Base-by-base conservation (phyloP, 2,329 filamentous ascomycete species). In the Ploettnerulaceae sp. region DNA sequence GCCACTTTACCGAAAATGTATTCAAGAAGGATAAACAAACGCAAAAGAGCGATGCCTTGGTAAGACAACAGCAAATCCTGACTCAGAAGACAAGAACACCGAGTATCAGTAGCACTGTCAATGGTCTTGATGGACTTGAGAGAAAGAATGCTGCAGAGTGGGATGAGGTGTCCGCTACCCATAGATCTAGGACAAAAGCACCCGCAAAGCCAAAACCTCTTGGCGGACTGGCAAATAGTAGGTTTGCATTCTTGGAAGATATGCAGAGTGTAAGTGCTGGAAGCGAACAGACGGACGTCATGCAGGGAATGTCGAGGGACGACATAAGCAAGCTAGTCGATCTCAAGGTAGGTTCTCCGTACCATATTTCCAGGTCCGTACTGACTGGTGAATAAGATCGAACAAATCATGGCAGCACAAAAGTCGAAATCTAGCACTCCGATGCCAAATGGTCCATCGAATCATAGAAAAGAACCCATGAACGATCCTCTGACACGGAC, bases 61-160 rank as follows among this genome's bases (percentile, higher is more conserved):
- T 45, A 8, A 24, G 43, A 22, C 47, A 47, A n/a, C 49, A 53
- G 21, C 46, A 40, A 7, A 14, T 41, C 11, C 8, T 48, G 7
- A 7, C 15, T 21, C 21, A 34, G 14, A 18, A 28, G 7, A 31
- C 9, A 4, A 17, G n/a, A 21, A 35, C 14, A 7, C 34, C 42
- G 18, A 47, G 39, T 35, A 25, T 48, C 3, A 40, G 34, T 15
- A 45, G 41, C 17, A 41, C 31, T 6, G 26, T 40, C 2, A 47
- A 43, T 26, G 38, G 39, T 4, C 25, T 57, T 7, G 51, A 57
- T 29, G 35, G 35, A 7, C n/a, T 57, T 15, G 57, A 55, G 29
- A 26, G 24, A 1, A 32, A 31, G 14, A 57, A 59, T 49, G 58
- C 56, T 35, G 44, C 49, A 6, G 51, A 54, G 35, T 60, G 58